phyloP scores from a whole-genome alignment of 192 early-diverging fungal genomes.

The Backusella sp. region DNA sequence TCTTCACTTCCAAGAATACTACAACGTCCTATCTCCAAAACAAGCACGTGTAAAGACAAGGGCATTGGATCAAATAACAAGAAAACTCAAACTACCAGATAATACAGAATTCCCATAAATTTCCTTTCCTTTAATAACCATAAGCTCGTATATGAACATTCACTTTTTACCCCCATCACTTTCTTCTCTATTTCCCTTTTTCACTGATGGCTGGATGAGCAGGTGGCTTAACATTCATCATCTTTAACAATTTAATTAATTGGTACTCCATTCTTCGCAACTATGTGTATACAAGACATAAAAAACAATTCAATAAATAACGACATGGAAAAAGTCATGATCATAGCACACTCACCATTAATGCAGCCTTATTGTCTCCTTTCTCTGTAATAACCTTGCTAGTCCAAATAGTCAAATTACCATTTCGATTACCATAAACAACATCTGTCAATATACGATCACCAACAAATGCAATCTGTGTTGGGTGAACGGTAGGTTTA shows the following conservation, averaged over 20 bases:
- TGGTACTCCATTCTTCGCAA: slow-evolving; percentile 19
- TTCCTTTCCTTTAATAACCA: not conserved
- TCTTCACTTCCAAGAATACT: not conserved
- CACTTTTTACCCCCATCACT: not conserved
- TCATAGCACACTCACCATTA: slow-evolving; percentile 32
- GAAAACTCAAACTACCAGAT: slow-evolving; percentile 6
- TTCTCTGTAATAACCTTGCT: slow-evolving; percentile 64
- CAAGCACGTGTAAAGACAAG: not conserved
- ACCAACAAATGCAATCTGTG: slow-evolving; percentile 69
- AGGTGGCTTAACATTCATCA: slow-evolving; percentile 15
- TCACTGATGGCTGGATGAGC: slow-evolving; percentile 4
- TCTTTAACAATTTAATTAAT: slow-evolving; percentile 17
- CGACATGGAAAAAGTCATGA: not conserved
- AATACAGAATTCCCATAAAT: not conserved
- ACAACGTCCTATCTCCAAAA: not conserved
- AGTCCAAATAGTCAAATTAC: slow-evolving; percentile 71
- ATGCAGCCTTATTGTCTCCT: slow-evolving; percentile 78
- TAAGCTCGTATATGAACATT: not conserved
- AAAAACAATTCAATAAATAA: not conserved
- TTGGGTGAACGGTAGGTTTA: not conserved
- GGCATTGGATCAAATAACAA: not conserved
- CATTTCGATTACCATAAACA: slow-evolving; percentile 75
- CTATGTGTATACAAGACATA: not conserved
- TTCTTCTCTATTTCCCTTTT: not conserved
- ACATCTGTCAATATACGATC: slow-evolving; percentile 89